Evolutionary conservation across 2,329 filamentous ascomycete species (phyloP).

Genomic region (Xylariaceae sp.): DNA sequence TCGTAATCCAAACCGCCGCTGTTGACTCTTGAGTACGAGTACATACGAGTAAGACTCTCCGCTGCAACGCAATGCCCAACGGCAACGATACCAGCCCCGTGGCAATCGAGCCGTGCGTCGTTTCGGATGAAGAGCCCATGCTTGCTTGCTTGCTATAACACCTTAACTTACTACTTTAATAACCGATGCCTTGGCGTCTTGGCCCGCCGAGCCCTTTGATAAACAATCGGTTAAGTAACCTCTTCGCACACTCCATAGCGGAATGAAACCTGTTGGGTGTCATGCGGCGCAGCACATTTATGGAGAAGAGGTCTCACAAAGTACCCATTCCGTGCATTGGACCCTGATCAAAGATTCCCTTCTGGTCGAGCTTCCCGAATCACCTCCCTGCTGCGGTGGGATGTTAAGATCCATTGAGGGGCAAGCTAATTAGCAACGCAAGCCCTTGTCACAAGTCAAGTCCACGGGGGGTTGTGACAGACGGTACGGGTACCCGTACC

Average conservation of each 20-base stretch:
- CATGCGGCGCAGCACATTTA: not conserved
- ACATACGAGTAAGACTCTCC: too few species aligned
- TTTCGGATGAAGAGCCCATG: too few species aligned
- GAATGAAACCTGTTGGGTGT: not conserved
- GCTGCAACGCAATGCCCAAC: too few species aligned
- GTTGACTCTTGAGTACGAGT: too few species aligned
- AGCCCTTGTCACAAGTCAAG: constrained; percentile 7
- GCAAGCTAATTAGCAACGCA: constrained; percentile 11
- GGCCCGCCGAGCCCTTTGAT: not conserved
- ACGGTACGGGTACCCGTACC: constrained; percentile 4
- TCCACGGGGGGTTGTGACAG: constrained; percentile 10
- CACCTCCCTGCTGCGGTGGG: too few species aligned
- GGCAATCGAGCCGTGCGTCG: too few species aligned
- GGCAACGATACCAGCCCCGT: too few species aligned
- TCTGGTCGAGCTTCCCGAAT: not conserved
- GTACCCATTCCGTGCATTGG: not conserved
- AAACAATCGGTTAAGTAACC: not conserved
- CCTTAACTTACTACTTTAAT: too few species aligned
- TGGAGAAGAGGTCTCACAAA: not conserved
- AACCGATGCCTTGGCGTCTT: not conserved
- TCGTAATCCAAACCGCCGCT: too few species aligned
- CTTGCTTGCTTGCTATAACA: too few species aligned
- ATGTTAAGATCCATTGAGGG: constrained; percentile 1
- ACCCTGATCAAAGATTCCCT: not conserved
- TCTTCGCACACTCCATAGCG: not conserved